Evolutionary conservation across 768 basidiomycete species (phyloP), one percentile per base, ranked within the genome.

Genomic region (Sarcodon sp.): DNA sequence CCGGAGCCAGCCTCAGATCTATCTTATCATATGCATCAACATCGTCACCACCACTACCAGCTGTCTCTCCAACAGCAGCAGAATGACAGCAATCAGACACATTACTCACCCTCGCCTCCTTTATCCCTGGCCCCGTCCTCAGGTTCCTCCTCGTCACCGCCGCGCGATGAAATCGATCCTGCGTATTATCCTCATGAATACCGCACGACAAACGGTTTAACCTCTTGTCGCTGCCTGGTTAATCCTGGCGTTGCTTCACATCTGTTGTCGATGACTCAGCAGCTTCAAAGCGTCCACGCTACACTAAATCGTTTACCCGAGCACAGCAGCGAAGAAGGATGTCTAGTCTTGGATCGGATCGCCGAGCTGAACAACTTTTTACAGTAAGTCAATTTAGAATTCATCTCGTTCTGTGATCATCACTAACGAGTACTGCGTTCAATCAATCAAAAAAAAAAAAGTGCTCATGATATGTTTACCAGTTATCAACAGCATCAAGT

Each of bases 31-130:
- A 55, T 58, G 39, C 71, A 73, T 53, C 70, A 84, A 36, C 84
- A 85, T 64, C 80, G 83, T 52, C 81, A 84, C 65, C 78, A 79
- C 15, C 72, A 77, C 9, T 82, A 80, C 4, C 75, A 75, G 38
- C 71, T 61, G 35, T 76, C 75, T 50, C 71, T 69, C 47, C 68
- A 72, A 53, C 71, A 72, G 52, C 76, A 77, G 63, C 68, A 76
- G 34, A 67, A 66, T 39, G 75, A 72, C 63, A 10, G 8, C 69
- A 74, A 57, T 60, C 68, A 43, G 73, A 75, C 50, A 63, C 54
- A 12, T 60, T 54, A 54, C 11, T 44, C 50, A 8, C 33, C 50
- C 13, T 31, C 48, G n/a, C 52, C 53, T 1, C 50, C 50, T 48
- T 56, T 55, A 48, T 50, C 53, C n/a, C 49, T 55, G 33, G 53